Base-by-base conservation (phyloP, 2,329 filamentous ascomycete genomes). In the Calonectria hongkongensis region DNA sequence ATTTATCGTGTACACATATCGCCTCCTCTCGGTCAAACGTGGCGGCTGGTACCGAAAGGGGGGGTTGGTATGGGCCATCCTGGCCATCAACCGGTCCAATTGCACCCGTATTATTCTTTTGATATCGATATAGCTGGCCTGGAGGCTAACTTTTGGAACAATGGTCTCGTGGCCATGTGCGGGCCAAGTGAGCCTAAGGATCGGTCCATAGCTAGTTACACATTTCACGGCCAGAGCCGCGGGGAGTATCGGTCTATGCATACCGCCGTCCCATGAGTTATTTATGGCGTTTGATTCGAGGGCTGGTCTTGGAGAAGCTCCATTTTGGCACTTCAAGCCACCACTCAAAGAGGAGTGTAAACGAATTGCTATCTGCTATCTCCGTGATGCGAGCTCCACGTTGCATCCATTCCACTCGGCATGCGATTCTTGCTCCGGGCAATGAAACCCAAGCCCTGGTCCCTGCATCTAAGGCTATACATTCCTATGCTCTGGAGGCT, bases 51-150 rank as follows among this genome's bases (percentile, higher is more conserved):
- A 71, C 72, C 68, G 45, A 68, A 25, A 41, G 33, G 30, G 66
- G 73, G 63, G 62, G 47, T 54, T 67, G 30, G 62, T 48, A 58
- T 63, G 66, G 71, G 56, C 72, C 64, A 75, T 70, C 67, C 71
- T 36, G 69, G 70, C 74, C 69, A 69, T 30, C 74, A 79, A 68
- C 78, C 78, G 78, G 68, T 60, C 78, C 78, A 79, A 79, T 79
- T 66, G 72, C 75, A 64, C 28, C 28, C 47, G 63, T 48, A 64
- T 41, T 67, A 68, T 63, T 64, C 67, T 72, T 70, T 68, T 64
- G 50, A 67, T 72, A 69, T 74, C 62, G 60, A 68, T 43, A 68
- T 66, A 51, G 64, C 67, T 68, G 73, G 72, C 70, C 65, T 54
- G 27, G 28, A 9, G 47, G 65, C 65, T 62, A 33, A 71, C 62